Conservation (phyloP, 2,329 filamentous ascomycete genomes). For the Colletotrichum gigasporum region DNA sequence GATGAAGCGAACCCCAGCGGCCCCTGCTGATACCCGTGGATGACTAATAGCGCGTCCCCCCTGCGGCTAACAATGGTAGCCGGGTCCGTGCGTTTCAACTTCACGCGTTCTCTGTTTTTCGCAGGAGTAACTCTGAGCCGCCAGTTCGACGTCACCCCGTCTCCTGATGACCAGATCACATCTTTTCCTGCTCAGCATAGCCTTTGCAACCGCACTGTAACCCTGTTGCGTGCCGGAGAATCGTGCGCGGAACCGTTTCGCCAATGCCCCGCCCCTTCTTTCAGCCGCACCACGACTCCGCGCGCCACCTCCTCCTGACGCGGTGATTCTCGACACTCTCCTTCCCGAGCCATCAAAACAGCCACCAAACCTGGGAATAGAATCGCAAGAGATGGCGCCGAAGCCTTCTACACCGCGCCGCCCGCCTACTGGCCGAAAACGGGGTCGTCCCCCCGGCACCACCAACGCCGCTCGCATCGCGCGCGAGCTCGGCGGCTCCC, state of each 20-base stretch:
- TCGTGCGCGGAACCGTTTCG: slow-evolving; percentile 28
- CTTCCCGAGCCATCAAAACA: slow-evolving; percentile 26
- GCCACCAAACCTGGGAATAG: background rate
- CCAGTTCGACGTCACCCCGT: slow-evolving; percentile 46
- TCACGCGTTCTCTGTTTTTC: slow-evolving; percentile 55
- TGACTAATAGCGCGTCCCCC: slow-evolving; percentile 32
- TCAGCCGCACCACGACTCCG: slow-evolving; percentile 33
- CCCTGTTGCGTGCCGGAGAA: slow-evolving; percentile 33
- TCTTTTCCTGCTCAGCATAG: slow-evolving; percentile 23
- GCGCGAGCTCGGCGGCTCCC: slow-evolving; percentile 45
- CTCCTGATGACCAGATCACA: slow-evolving; percentile 35
- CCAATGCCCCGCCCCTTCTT: slow-evolving; percentile 33
- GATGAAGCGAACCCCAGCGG: slow-evolving; percentile 11
- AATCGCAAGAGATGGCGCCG: slow-evolving; percentile 40
- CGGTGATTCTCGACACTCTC: slow-evolving; percentile 33
- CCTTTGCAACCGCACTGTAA: slow-evolving; percentile 26
- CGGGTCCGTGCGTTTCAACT: slow-evolving; percentile 45
- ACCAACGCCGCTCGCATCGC: slow-evolving; percentile 52
- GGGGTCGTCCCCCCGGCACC: slow-evolving; percentile 56
- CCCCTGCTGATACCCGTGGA: slow-evolving; percentile 10
- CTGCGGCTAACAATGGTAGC: slow-evolving; percentile 27
- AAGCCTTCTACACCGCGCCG: slow-evolving; percentile 50
- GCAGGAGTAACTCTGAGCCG: slow-evolving; percentile 38
- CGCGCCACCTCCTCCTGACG: slow-evolving; percentile 35
- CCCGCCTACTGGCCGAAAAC: slow-evolving; percentile 53